phyloP scores from a whole-genome alignment of 257 asterid genomes.

The Leonotis leonurus region DNA sequence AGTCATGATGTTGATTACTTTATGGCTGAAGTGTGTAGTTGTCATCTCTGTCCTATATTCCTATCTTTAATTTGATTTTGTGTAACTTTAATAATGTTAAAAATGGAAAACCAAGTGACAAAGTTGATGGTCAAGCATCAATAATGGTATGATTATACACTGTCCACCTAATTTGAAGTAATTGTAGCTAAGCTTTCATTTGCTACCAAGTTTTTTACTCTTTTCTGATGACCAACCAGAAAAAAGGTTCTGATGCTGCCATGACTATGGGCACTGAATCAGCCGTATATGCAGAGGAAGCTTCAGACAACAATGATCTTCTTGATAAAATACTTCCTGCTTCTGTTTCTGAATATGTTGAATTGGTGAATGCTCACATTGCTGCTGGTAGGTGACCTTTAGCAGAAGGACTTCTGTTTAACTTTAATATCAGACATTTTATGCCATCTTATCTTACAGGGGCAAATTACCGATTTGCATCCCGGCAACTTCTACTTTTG shows the following conservation, averaged over 20 bases:
- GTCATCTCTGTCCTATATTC: neutral
- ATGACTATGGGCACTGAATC: slow-evolving; percentile 81
- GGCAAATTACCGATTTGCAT: slow-evolving; percentile 65
- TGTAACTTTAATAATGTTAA: neutral
- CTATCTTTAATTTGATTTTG: neutral
- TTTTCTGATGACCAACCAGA: slow-evolving; percentile 39
- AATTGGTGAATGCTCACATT: slow-evolving; percentile 72
- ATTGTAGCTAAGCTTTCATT: neutral
- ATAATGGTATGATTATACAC: neutral
- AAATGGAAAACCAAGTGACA: neutral
- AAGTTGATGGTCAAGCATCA: neutral
- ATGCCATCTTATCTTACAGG: slow-evolving; percentile 47
- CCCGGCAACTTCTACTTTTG: slow-evolving; percentile 81
- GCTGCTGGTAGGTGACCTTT: slow-evolving; percentile 63
- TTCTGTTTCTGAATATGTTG: slow-evolving; percentile 65
- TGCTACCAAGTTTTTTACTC: neutral
- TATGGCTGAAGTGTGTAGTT: neutral
- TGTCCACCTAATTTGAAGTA: neutral
- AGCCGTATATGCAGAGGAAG: slow-evolving; percentile 87
- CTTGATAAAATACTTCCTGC: slow-evolving; percentile 80
- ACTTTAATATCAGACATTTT: slow-evolving; percentile 1
- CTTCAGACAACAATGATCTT: slow-evolving; percentile 83
- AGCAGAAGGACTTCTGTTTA: neutral
- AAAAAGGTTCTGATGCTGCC: slow-evolving; percentile 93
- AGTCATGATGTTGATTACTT: neutral